phyloP scores from a whole-genome alignment of 2,329 filamentous ascomycete species.

The Venturiaceae sp. region DNA sequence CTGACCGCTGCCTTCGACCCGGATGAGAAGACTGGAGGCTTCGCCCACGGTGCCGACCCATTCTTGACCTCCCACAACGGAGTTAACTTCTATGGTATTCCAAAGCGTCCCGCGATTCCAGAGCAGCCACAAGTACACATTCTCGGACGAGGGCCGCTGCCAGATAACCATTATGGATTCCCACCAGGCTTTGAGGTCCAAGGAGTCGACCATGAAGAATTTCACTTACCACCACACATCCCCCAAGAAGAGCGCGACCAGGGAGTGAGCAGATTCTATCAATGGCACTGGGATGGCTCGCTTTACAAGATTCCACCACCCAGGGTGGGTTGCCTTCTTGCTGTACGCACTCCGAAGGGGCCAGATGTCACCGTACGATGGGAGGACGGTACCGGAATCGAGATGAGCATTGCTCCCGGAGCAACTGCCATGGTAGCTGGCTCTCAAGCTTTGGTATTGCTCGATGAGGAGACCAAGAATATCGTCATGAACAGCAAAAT shows the following conservation, averaged over 20 bases:
- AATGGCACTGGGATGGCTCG: slow-evolving; percentile 34
- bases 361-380: slow-evolving; percentile 30
- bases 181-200: slow-evolving; percentile 9
- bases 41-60: slow-evolving; percentile 3
- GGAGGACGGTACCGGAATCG: slow-evolving; percentile 33
- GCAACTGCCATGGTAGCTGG: slow-evolving; percentile 35
- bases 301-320: slow-evolving; percentile 32
- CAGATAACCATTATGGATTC: slow-evolving; percentile 33
- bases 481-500: slow-evolving; percentile 35
- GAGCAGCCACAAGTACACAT: slow-evolving; percentile 34
- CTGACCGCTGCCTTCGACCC: background rate
- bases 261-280: slow-evolving; percentile 1
- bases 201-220: slow-evolving; percentile 3
- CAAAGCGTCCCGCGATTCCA: slow-evolving; percentile 19
- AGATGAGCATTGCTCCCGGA: slow-evolving; percentile 33
- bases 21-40: slow-evolving; percentile 1
- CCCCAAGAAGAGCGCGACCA: background rate
- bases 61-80: slow-evolving; percentile 4
- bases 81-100: slow-evolving; percentile 3
- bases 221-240: slow-evolving; percentile 2
- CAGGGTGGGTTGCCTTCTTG: slow-evolving; percentile 33
- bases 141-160: slow-evolving; percentile 37
- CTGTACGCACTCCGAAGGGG: slow-evolving; percentile 26
- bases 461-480: slow-evolving; percentile 30
- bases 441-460: slow-evolving; percentile 30